These are phyloP conservation scores for Dimocarpus longan DNA, from an alignment of 345 rosid genomes.

Conservation along the genomic window DNA sequence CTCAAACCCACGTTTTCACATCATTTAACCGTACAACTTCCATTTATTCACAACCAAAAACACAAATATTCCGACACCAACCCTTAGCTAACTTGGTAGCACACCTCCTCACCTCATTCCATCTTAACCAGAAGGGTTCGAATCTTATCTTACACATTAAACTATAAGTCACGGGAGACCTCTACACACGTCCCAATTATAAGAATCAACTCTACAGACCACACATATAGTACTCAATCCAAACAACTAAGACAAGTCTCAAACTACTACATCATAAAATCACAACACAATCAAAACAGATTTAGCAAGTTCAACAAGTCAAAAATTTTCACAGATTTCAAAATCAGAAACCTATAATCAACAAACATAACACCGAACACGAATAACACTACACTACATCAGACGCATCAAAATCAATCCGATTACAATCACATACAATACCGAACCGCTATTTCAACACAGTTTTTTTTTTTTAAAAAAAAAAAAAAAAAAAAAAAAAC, in stretches of 20 bases:
- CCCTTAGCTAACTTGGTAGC: background rate
- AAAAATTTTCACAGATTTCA: background rate
- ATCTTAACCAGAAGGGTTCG: background rate
- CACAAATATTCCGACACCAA: background rate
- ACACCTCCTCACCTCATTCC: background rate
- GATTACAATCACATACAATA: background rate
- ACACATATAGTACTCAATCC: too few relatives aligned
- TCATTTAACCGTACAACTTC: background rate
- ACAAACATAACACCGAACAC: background rate
- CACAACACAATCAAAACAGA: background rate
- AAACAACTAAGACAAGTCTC: too few relatives aligned
- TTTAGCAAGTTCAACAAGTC: background rate
- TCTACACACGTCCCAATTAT: background rate
- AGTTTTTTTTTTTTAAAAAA: background rate
- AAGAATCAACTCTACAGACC: too few relatives aligned
- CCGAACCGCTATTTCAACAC: background rate
- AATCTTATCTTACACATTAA: background rate
- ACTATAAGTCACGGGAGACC: background rate
- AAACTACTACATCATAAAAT: background rate
- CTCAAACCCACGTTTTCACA: background rate
- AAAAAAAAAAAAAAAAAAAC: background rate
- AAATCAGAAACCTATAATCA: slow-evolving; percentile 6
- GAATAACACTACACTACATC: background rate
- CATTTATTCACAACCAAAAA: background rate
- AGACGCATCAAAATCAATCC: background rate